Conservation (phyloP, 768 basidiomycete species). For the Pulveroboletus sp. region DNA sequence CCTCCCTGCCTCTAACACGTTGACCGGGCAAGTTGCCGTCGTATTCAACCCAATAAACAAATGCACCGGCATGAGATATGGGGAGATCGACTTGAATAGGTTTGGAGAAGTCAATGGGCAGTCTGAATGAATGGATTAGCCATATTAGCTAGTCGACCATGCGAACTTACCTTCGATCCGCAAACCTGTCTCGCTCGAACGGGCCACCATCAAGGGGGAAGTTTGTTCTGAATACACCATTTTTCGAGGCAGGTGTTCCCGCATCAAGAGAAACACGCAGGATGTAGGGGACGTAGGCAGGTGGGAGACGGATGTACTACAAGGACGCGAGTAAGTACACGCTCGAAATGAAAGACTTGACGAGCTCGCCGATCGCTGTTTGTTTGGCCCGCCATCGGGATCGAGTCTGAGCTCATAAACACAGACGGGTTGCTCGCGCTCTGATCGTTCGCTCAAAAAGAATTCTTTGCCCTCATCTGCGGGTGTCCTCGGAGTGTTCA, state of each 20-base stretch:
- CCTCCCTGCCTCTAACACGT: slow-evolving; percentile 77
- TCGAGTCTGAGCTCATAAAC: slow-evolving; percentile 88
- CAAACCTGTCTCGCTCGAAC: slow-evolving; percentile 72
- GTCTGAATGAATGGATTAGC: slow-evolving; percentile 39
- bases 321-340: slow-evolving; percentile 9
- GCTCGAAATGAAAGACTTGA: not conserved
- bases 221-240: slow-evolving; percentile 93
- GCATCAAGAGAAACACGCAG: slow-evolving; percentile 88
- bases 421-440: slow-evolving; percentile 60
- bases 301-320: slow-evolving; percentile 94
- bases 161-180: slow-evolving; percentile 63
- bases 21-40: slow-evolving; percentile 54
- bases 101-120: slow-evolving; percentile 83
- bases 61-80: slow-evolving; percentile 95
- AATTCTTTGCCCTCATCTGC: slow-evolving; percentile 91
- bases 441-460: slow-evolving; percentile 55
- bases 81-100: slow-evolving; percentile 92
- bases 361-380: slow-evolving; percentile 70
- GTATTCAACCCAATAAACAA: slow-evolving; percentile 93
- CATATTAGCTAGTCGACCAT: not conserved
- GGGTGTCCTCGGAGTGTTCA: slow-evolving; percentile 75
- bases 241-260: slow-evolving; percentile 84
- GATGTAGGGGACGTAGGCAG: slow-evolving; percentile 83
- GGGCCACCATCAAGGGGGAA: slow-evolving; percentile 91
- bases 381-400: slow-evolving; percentile 85